Percentiles rank a stretch among this genome's conserved stretches.
Evolutionary conservation across 139 green algal genomes (phyloP).

Genomic region (Chlamydomonas urium): DNA sequence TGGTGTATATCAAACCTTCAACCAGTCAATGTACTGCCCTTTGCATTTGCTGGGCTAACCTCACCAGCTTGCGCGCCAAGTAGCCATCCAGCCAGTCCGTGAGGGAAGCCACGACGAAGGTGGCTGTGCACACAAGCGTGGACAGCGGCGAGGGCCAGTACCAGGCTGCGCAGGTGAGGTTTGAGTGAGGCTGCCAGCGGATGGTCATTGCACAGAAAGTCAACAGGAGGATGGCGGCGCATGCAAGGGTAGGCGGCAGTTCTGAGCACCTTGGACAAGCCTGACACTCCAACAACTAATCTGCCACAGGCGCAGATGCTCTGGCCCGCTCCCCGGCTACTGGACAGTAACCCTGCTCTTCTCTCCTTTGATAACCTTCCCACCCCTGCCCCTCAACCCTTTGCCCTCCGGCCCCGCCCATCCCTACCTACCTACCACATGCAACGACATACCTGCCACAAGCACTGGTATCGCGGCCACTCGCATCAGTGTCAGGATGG

Average conservation of each 20-base stretch:
- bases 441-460: slow-evolving; percentile 40
- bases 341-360: not conserved
- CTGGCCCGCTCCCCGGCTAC: not conserved
- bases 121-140: slow-evolving; percentile 30
- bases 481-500: slow-evolving; percentile 75
- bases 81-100: slow-evolving; percentile 97
- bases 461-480: slow-evolving; percentile 80
- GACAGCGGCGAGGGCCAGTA: slow-evolving; percentile 44
- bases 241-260: not conserved
- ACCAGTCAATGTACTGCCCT: no score
- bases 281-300: not conserved
- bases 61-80: slow-evolving; percentile 82
- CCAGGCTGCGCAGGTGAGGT: slow-evolving; percentile 43
- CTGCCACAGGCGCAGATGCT: not conserved
- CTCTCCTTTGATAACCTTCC: not conserved
- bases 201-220: not conserved
- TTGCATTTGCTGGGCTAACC: no score
- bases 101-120: slow-evolving; percentile 80
- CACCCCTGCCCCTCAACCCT: no score
- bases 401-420: not conserved
- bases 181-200: not conserved
- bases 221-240: not conserved
- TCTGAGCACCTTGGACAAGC: not conserved
- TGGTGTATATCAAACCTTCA: no score
- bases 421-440: not conserved